Percentiles rank a stretch among this genome's conserved stretches.
Conservation (phyloP, 345 rosid genomes). For the Xanthoceras sorbifolium region DNA sequence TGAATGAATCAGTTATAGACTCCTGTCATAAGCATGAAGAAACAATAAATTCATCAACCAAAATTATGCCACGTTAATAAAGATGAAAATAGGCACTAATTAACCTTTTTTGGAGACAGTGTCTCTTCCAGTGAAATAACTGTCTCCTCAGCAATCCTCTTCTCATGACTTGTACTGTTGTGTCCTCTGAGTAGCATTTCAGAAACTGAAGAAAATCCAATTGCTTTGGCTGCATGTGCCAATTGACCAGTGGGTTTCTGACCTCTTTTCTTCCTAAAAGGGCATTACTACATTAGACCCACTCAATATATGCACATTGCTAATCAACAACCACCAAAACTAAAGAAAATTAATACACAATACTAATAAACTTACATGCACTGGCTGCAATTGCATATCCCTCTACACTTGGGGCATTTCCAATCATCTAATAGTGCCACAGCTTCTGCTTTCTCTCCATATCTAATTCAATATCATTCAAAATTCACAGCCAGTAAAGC, state of each 20-base stretch:
- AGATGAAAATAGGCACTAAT: neutral
- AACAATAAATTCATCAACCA: constrained; percentile 5
- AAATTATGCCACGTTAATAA: neutral
- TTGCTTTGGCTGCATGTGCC: constrained; percentile 56
- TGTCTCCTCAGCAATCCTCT: constrained; percentile 17
- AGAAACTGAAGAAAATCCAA: constrained; percentile 73
- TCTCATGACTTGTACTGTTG: constrained; percentile 31
- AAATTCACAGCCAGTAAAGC: neutral
- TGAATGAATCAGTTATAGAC: constrained; percentile 29
- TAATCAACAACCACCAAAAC: neutral
- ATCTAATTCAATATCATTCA: constrained; percentile 43
- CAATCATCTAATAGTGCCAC: constrained; percentile 50
- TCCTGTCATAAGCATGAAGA: constrained; percentile 39
- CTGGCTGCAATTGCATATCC: constrained; percentile 76
- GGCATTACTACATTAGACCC: constrained; percentile 14
- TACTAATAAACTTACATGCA: constrained; percentile 60
- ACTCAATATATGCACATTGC: neutral
- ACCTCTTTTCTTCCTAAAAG: constrained; percentile 72
- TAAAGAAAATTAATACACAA: neutral
- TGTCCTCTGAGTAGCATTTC: constrained; percentile 58
- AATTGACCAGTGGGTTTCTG: constrained; percentile 71
- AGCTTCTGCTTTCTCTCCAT: constrained; percentile 67
- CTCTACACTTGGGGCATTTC: constrained; percentile 84
- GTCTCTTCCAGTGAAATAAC: constrained; percentile 34
- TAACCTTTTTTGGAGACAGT: constrained; percentile 32